phyloP scores from a whole-genome alignment of 2,329 filamentous ascomycete species.

The Fusarium drepaniforme region DNA sequence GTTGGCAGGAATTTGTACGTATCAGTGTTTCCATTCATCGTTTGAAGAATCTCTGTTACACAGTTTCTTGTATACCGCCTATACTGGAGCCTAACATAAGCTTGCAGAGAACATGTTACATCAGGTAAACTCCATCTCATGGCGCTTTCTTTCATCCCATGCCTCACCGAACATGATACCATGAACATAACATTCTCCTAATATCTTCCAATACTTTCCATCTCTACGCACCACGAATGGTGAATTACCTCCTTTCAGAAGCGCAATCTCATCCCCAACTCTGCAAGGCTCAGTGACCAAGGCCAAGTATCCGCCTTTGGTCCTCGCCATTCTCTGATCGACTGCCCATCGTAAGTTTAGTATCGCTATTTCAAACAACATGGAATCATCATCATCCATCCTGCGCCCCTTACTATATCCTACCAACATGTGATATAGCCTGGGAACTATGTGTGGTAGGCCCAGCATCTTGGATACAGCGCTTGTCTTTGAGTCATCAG shows the following conservation, averaged over 20 bases:
- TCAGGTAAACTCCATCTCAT: neutral
- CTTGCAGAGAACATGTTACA: neutral
- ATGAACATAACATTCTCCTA: constrained; percentile 15
- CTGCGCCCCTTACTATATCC: neutral
- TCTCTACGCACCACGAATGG: neutral
- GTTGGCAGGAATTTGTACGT: neutral
- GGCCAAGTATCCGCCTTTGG: neutral
- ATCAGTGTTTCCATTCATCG: neutral
- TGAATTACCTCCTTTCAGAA: neutral
- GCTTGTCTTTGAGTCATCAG: neutral
- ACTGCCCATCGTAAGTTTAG: neutral
- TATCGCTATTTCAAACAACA: neutral
- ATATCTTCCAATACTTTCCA: neutral
- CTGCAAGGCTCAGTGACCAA: neutral
- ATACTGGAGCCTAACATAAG: neutral
- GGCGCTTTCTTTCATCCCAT: neutral
- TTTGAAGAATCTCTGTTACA: neutral
- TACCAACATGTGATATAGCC: neutral
- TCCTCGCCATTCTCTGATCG: constrained; percentile 7
- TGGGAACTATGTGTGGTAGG: neutral
- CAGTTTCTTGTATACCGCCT: neutral
- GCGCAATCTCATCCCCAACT: neutral
- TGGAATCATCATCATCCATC: neutral
- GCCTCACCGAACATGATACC: constrained; percentile 9
- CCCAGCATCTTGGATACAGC: neutral